Evolutionary conservation across 768 basidiomycete species (phyloP), one percentile per base, ranked within the genome.

Genomic region (Hygrocybe punicea): DNA sequence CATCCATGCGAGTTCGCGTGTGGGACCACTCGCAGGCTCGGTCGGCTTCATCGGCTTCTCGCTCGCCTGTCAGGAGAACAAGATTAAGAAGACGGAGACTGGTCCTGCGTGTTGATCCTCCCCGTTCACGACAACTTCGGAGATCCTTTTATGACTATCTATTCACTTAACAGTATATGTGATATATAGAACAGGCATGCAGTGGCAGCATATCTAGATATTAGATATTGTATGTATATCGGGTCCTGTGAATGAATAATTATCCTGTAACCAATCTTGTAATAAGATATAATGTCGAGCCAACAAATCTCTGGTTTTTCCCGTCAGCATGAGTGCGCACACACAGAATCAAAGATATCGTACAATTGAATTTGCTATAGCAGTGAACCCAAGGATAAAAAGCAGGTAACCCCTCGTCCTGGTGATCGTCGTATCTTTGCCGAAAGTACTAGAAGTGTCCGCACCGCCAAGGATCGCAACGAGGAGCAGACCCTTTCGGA

Each of bases 301-400:
- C 71, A 24, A 61, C 45, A 48, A 72, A 71, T 29, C 71, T 67
- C 71, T 72, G 36, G 36, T 16, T 13, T 51, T 11, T 17, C 58
- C 47, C 40, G 25, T 55, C 6, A 11, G 45, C 61, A 25, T 13
- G 2, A 16, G 9, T n/a, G 2, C 23, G 42, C 23, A 23, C 2
- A 4, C 16, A 52, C 17, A 5, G 51, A 16, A 14, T 6, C 1
- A 8, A 23, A 49, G n/a, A n/a, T n/a, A n/a, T 53, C 39, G 25
- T 65, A 80, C 76, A 68, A 87, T 84, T 45, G 78, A 69, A 64
- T 89, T 91, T 14, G 86, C 86, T 58, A 93, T 79, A 5, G 90
- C 89, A 34, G 91, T 90, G 63, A 93, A 92, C 11, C 80, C 78
- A 23, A 95, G 79, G 57, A 94, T 86, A 68, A 93, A 88, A 21